Evolutionary conservation across 352 stramenopile species (phyloP), one percentile per base, ranked within the genome.

Genomic region (Nothophytophthora sp.): DNA sequence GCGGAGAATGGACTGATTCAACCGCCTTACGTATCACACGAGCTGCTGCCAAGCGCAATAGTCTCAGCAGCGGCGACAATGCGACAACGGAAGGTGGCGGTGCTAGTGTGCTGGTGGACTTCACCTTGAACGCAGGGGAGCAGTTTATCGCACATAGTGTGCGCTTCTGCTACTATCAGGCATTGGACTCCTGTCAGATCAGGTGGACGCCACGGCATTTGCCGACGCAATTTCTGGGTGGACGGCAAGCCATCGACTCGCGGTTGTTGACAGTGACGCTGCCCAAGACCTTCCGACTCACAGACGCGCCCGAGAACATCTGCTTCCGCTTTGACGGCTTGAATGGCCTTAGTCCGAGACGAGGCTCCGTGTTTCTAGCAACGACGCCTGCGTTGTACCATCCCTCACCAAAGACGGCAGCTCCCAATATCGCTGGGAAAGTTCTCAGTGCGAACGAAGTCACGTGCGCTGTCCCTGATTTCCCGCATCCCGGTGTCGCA

Each of bases 91-190:
- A 67, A 22, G 32, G 45, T 27, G 59, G 59, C n/a, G 34, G 34
- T n/a, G 57, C 78, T 22, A 82, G 61, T 4, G 75, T 90, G 4
- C 53, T 88, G 0, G 69, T 90, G 30, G 80, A 90, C 41, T 88
- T 90, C 37, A 88, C 80, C 3, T 56, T 90, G 9, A 90, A 90
- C 23, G 80, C 73, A 10, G 80, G 80, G 4, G 80, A 88, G 46
- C 80, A 88, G 25, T 90, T 90, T 40, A 88, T 90, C 24, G 76
- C 76, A 2, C 80, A 90, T 32, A 88, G 77, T 35, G 75, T 81
- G 16, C 54, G 67, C 12, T 90, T 88, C 30, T 65, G 86, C 16
- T 90, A 86, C 45, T 84, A 90, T 44, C 59, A 71, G 1, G 67
- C 80, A 3, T 37, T 83, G 8, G 59, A 81, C 7, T 51, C 67